These are phyloP conservation scores for Ophiostoma perfectum DNA, from an alignment of 2,329 filamentous ascomycete genomes.

Conservation along the genomic window DNA sequence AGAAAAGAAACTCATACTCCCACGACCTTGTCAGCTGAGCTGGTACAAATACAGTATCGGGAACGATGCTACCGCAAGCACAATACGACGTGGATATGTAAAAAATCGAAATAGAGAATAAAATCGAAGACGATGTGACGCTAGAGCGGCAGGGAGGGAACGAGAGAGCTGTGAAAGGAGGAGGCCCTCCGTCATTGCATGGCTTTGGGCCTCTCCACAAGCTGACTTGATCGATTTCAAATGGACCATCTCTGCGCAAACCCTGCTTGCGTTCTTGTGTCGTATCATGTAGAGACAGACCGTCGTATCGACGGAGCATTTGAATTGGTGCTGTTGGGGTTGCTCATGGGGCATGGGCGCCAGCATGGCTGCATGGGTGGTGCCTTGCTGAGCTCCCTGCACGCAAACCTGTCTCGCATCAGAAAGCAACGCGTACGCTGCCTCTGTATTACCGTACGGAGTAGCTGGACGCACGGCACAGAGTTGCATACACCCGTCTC, in stretches of 20 bases:
- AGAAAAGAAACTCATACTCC: background rate
- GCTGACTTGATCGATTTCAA: background rate
- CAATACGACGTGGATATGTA: constrained; percentile 1
- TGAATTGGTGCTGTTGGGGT: background rate
- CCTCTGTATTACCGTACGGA: background rate
- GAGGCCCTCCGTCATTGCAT: constrained; percentile 1
- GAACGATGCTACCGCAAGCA: background rate
- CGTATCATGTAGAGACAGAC: background rate
- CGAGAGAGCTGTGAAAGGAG: background rate
- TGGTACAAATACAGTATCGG: background rate
- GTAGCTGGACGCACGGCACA: background rate
- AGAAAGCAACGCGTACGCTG: background rate
- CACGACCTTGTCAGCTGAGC: background rate
- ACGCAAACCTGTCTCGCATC: constrained; percentile 1
- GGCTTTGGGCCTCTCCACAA: background rate
- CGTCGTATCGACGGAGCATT: constrained; percentile 4
- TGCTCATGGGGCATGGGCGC: background rate
- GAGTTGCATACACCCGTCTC: background rate
- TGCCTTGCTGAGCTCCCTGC: background rate
- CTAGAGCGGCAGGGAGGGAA: background rate
- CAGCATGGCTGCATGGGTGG: background rate
- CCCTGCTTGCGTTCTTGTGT: background rate
- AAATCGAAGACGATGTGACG: background rate
- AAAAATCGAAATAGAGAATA: background rate
- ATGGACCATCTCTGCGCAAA: background rate